phyloP scores from a whole-genome alignment of 2,329 filamentous ascomycete genomes.

The Elsinoe perseae region DNA sequence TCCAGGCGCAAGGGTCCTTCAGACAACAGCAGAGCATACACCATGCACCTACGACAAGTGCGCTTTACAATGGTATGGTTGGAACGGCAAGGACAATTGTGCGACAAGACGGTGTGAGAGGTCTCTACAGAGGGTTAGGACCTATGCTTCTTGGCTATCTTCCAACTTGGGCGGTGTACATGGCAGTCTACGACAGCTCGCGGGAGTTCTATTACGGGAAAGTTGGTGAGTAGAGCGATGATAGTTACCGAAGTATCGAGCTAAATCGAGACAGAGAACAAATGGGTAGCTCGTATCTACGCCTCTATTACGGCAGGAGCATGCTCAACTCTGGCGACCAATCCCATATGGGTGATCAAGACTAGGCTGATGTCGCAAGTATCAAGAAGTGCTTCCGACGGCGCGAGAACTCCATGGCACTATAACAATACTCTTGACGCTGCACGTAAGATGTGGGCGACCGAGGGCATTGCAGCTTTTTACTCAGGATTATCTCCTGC shows the following conservation, averaged over 20 bases:
- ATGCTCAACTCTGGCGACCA: slow-evolving; percentile 88
- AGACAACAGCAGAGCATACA: slow-evolving; percentile 36
- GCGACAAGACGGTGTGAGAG: slow-evolving; percentile 76
- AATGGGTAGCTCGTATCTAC: slow-evolving; percentile 72
- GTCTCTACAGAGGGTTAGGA: slow-evolving; percentile 86
- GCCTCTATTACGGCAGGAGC: slow-evolving; percentile 86
- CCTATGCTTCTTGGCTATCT: slow-evolving; percentile 94
- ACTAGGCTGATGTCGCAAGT: slow-evolving; percentile 95
- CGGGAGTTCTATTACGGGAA: slow-evolving; percentile 64
- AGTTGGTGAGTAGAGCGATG: slow-evolving; percentile 37
- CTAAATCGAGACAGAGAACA: slow-evolving; percentile 51
- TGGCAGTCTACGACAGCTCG: slow-evolving; percentile 89
- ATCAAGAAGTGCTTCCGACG: slow-evolving; percentile 47
- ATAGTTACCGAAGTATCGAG: background rate
- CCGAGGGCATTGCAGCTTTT: slow-evolving; percentile 81
- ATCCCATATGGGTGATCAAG: slow-evolving; percentile 99
- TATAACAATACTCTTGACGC: slow-evolving; percentile 86
- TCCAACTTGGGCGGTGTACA: slow-evolving; percentile 96
- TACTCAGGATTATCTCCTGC: slow-evolving; percentile 93
- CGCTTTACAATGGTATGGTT: slow-evolving; percentile 73
- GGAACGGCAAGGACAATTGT: slow-evolving; percentile 83
- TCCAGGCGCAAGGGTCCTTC: slow-evolving; percentile 91
- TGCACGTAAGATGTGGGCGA: slow-evolving; percentile 88
- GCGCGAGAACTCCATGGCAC: slow-evolving; percentile 69
- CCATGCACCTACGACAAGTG: slow-evolving; percentile 37